These are phyloP conservation scores for Sungouiozyma ichnusensis DNA, from an alignment of 805 yeast genomes.

Conservation along the genomic window DNA sequence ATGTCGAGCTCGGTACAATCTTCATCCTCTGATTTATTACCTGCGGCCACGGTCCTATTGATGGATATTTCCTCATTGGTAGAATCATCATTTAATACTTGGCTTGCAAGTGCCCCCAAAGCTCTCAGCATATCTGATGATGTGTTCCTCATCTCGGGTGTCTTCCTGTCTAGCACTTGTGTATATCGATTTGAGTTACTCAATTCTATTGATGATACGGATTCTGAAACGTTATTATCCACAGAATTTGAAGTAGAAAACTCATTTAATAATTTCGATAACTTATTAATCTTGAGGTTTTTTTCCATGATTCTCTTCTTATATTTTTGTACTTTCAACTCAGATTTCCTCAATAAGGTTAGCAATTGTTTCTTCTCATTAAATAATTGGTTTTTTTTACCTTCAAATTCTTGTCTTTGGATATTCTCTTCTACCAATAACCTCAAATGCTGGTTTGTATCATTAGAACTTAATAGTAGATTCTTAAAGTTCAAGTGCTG, in stretches of 20 bases:
- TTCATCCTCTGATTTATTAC: conserved; percentile 7
- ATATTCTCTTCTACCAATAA: conserved; percentile 22
- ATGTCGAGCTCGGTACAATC: conserved; percentile 11
- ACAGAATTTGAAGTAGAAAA: neutral
- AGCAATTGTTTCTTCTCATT: conserved; percentile 29
- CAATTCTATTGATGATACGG: neutral
- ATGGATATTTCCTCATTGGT: conserved; percentile 7
- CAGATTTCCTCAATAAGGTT: conserved; percentile 32
- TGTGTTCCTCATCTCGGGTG: conserved; percentile 4
- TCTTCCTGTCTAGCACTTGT: neutral
- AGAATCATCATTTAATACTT: conserved; percentile 33
- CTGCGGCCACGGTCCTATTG: conserved; percentile 6
- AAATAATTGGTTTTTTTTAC: conserved; percentile 26
- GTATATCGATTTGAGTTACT: neutral
- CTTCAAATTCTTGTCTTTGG: conserved; percentile 26
- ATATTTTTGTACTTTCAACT: conserved; percentile 36
- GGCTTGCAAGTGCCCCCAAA: conserved; percentile 45
- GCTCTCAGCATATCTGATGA: conserved; percentile 34
- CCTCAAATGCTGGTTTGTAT: conserved; percentile 16
- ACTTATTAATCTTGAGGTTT: conserved; percentile 35
- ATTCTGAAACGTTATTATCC: neutral
- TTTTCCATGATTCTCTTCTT: conserved; percentile 34
- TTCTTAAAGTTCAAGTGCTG: conserved; percentile 30
- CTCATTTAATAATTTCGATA: conserved; percentile 29
- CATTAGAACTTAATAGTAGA: conserved; percentile 30